These are phyloP conservation scores for Saraca asoca DNA, from an alignment of 331 rosid species.

Conservation along the genomic window DNA sequence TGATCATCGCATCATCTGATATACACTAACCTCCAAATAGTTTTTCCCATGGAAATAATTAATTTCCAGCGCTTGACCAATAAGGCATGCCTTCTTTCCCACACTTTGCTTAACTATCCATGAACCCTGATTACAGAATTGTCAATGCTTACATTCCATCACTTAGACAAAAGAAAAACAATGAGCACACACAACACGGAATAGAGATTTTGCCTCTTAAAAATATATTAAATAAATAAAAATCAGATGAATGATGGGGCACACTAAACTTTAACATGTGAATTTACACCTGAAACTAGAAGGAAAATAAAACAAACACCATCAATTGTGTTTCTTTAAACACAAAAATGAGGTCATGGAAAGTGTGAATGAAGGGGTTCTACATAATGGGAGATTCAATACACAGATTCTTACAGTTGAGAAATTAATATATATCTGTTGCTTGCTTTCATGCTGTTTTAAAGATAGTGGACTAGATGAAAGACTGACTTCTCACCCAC, in stretches of 20 bases:
- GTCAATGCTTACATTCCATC: slow-evolving; percentile 12
- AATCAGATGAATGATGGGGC: background rate
- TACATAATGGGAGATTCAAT: slow-evolving; percentile 12
- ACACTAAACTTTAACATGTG: background rate
- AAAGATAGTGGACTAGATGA: background rate
- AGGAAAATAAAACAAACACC: too few relatives aligned
- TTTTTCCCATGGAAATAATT: slow-evolving; percentile 80
- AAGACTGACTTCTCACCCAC: slow-evolving; percentile 19
- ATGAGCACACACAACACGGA: background rate
- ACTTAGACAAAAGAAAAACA: slow-evolving; percentile 24
- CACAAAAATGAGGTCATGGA: slow-evolving; percentile 16
- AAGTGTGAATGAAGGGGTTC: slow-evolving; percentile 3
- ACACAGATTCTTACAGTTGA: background rate
- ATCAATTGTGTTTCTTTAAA: background rate
- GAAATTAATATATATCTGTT: slow-evolving; percentile 16
- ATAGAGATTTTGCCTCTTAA: slow-evolving; percentile 22
- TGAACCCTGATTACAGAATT: slow-evolving; percentile 68
- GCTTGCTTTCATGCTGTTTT: slow-evolving; percentile 12
- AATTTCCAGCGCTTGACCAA: slow-evolving; percentile 79
- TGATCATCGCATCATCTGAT: background rate
- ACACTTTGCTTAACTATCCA: slow-evolving; percentile 99
- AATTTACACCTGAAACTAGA: too few relatives aligned
- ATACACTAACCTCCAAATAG: slow-evolving; percentile 77
- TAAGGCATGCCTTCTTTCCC: slow-evolving; percentile 93
- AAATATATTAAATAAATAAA: background rate